A percentile compares a stretch with the other conserved stretches of the same genome.
phyloP scores from a whole-genome alignment of 805 yeast genomes.

The Metschnikowia sp. region DNA sequence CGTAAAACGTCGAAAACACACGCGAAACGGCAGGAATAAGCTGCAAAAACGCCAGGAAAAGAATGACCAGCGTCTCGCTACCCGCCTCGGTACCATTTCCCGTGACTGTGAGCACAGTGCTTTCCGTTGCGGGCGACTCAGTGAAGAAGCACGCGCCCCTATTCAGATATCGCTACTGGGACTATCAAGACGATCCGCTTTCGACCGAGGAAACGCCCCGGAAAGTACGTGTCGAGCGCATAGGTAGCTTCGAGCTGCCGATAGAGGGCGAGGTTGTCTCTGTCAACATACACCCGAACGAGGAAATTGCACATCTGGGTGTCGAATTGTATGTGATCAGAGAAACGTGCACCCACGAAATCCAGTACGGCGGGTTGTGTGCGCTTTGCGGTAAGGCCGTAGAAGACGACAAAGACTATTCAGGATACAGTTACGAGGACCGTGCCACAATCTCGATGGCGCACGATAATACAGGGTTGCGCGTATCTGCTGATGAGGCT shows the following conservation, averaged over 20 bases:
- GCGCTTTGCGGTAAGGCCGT: constrained; percentile 86
- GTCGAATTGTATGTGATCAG: constrained; percentile 50
- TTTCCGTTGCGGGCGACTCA: constrained; percentile 41
- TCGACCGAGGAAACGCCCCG: constrained; percentile 39
- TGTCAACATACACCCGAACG: constrained; percentile 53
- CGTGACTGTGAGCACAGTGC: constrained; percentile 53
- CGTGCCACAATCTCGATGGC: constrained; percentile 86
- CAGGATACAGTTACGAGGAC: constrained; percentile 63
- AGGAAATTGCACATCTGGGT: constrained; percentile 51
- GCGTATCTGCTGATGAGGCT: constrained; percentile 84
- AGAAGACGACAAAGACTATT: constrained; percentile 65
- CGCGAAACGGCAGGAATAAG: neutral
- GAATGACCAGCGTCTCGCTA: constrained; percentile 47
- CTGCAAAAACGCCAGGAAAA: neutral
- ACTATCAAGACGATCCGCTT: constrained; percentile 54
- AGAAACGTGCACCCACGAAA: constrained; percentile 89
- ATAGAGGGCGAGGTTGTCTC: constrained; percentile 62
- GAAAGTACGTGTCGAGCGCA: constrained; percentile 58
- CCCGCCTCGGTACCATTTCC: constrained; percentile 71
- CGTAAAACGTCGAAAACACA: too few species aligned
- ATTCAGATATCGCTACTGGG: constrained; percentile 64
- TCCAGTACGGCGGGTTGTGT: constrained; percentile 93
- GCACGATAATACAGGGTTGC: constrained; percentile 81
- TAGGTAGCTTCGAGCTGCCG: constrained; percentile 81
- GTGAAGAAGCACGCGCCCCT: constrained; percentile 53